Conservation (phyloP, 352 stramenopile species). For the Phytophthora ramorum region DNA sequence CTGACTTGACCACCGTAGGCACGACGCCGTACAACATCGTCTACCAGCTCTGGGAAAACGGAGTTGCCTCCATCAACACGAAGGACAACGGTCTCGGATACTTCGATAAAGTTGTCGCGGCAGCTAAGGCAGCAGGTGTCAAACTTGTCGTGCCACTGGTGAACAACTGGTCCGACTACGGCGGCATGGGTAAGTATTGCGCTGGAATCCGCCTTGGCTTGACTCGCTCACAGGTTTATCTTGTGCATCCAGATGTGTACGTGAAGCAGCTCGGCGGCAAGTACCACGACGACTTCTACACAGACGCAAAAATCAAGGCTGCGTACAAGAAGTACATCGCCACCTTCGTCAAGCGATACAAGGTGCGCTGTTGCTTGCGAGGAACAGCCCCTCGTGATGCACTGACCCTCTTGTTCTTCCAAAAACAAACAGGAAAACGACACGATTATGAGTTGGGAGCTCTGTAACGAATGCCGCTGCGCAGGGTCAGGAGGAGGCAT, state of each 20-base stretch:
- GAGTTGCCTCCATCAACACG: constrained; percentile 29
- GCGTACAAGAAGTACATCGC: constrained; percentile 38
- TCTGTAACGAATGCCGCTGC: constrained; percentile 38
- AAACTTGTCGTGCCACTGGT: constrained; percentile 46
- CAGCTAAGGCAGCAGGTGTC: constrained; percentile 39
- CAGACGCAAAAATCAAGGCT: constrained; percentile 34
- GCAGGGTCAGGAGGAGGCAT: constrained; percentile 17
- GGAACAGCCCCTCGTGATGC: not conserved
- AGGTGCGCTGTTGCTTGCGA: not conserved
- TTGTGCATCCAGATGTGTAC: constrained; percentile 28
- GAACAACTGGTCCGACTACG: constrained; percentile 49
- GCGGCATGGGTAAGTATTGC: constrained; percentile 33
- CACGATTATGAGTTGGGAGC: constrained; percentile 33
- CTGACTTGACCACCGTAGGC: constrained; percentile 19
- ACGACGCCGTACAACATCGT: constrained; percentile 26
- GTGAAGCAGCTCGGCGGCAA: constrained; percentile 37
- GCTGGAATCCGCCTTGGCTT: not conserved
- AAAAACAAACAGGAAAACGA: constrained; percentile 21
- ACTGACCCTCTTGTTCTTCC: not conserved
- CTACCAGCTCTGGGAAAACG: constrained; percentile 35
- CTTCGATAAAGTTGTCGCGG: constrained; percentile 38
- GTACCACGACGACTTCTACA: constrained; percentile 48
- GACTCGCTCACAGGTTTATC: not conserved
- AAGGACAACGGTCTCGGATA: constrained; percentile 38
- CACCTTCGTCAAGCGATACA: constrained; percentile 22